Evolutionary conservation across 2,329 filamentous ascomycete genomes (phyloP), one percentile per base, ranked within the genome.

Genomic region (Thelonectria olida): DNA sequence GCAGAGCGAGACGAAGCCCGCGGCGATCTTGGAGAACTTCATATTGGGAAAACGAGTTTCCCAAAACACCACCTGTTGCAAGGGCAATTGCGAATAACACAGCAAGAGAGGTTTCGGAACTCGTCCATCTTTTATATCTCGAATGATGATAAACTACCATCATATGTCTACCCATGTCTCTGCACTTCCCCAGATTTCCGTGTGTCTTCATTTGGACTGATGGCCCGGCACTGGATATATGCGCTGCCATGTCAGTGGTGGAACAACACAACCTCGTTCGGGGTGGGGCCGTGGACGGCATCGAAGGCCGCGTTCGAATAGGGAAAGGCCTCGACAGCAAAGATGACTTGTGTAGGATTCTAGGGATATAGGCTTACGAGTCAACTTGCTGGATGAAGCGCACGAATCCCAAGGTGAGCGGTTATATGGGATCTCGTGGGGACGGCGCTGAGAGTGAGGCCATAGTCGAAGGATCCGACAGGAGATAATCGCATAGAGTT

Each of bases 181-280:
- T 49, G 17, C 45, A 54, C 38, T 54, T 54, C 57, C 50, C 57
- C 36, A 39, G 36, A 54, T 25, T 36, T 23, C 20, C 27, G 10
- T 10, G 8, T 23, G 42, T n/a, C 44, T 25, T 22, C 38, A 27
- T 44, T 48, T 8, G 44, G 17, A 27, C 28, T 27, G 27, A 45
- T 31, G 17, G 22, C n/a, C 31, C 41, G 27, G 28, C 42, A 7
- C 28, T 9, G 12, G 27, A 39, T 41, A 53, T 59, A 49, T 42
- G 50, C 57, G 50, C 50, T 23, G 44, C 13, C 15, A 31, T 38
- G 27, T 60, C 25, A 60, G 57, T 60, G 57, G 57, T 60, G 57
- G 57, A 60, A 60, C 57, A 60, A 60, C 41, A 25, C 36, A 31
- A 13, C 28, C 13, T 13, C 28, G 28, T 39, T n/a, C 15, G 23